Evolutionary conservation across 148 eudicot genomes (phyloP).

Genomic region (Camellia granthamiana): DNA sequence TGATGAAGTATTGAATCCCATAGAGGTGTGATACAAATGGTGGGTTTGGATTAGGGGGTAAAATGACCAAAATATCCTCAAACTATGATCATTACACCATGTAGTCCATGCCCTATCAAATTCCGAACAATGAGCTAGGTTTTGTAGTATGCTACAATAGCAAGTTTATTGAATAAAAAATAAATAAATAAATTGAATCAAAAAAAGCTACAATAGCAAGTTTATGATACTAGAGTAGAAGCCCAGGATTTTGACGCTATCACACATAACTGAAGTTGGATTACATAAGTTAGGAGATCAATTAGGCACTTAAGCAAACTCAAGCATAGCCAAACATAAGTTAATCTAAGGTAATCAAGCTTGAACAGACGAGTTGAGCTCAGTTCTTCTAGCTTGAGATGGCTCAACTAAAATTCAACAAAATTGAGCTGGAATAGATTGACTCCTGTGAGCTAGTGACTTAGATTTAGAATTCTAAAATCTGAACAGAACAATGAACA

Average conservation of each 20-base stretch:
- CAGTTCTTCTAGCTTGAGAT: neutral
- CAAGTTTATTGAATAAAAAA: neutral
- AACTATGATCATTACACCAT: too few relatives aligned
- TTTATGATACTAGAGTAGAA: neutral
- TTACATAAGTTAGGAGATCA: neutral
- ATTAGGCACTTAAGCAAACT: neutral
- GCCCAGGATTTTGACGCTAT: neutral
- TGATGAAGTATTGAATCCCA: too few relatives aligned
- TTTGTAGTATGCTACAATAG: neutral
- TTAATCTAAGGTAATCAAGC: neutral
- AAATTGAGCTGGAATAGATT: neutral
- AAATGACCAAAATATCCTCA: too few relatives aligned
- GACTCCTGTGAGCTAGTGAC: neutral
- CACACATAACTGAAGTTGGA: neutral
- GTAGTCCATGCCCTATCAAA: neutral
- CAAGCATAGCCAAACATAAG: too few relatives aligned
- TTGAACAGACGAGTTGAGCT: neutral
- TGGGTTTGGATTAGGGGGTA: too few relatives aligned
- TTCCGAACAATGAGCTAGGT: neutral
- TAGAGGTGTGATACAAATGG: too few relatives aligned
- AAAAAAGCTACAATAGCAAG: neutral
- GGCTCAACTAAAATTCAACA: neutral
- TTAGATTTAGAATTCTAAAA: neutral
- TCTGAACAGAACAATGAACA: neutral
- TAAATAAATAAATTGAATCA: too few relatives aligned